Percentiles rank a stretch among this genome's conserved stretches.
phyloP scores from a whole-genome alignment of 495 filamentous ascomycete genomes.

The Lophiotrema nucula region DNA sequence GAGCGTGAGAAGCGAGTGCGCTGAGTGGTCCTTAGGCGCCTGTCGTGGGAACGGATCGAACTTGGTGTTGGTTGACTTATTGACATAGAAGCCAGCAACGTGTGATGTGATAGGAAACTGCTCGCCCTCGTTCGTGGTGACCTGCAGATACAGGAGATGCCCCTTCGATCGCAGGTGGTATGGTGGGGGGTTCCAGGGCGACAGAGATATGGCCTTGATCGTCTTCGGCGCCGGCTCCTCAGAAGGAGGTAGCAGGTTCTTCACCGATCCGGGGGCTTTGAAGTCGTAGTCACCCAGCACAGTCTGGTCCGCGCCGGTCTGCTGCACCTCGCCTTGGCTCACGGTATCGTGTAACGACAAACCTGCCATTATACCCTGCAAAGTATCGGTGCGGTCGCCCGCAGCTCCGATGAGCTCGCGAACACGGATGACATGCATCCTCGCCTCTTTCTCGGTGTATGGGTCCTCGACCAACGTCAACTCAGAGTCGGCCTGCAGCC shows the following conservation, averaged over 20 bases:
- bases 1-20: slow-evolving; percentile 85
- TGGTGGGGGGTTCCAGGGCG: slow-evolving; percentile 94
- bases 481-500: slow-evolving; percentile 68
- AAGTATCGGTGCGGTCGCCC: slow-evolving; percentile 79
- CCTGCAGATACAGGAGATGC: slow-evolving; percentile 86
- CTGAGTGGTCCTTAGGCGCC: slow-evolving; percentile 64
- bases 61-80: slow-evolving; percentile 83
- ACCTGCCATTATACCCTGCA: slow-evolving; percentile 87
- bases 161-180: slow-evolving; percentile 86
- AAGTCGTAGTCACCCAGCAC: slow-evolving; percentile 64
- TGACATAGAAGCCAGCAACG: slow-evolving; percentile 93
- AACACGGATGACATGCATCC: slow-evolving; percentile 87
- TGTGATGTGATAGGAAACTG: slow-evolving; percentile 90
- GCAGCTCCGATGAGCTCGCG: slow-evolving; percentile 90
- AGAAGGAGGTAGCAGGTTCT: slow-evolving; percentile 66
- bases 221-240: slow-evolving; percentile 74
- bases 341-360: slow-evolving; percentile 81
- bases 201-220: slow-evolving; percentile 81
- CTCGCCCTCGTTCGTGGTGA: slow-evolving; percentile 88
- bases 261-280: slow-evolving; percentile 61
- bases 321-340: slow-evolving; percentile 43
- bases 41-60: slow-evolving; percentile 83
- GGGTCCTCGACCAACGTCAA: slow-evolving; percentile 87
- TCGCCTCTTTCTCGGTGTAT: slow-evolving; percentile 97
- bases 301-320: slow-evolving; percentile 3